Base-by-base conservation (phyloP, 768 basidiomycete species). In the Lepiota brunneoincarnata region DNA sequence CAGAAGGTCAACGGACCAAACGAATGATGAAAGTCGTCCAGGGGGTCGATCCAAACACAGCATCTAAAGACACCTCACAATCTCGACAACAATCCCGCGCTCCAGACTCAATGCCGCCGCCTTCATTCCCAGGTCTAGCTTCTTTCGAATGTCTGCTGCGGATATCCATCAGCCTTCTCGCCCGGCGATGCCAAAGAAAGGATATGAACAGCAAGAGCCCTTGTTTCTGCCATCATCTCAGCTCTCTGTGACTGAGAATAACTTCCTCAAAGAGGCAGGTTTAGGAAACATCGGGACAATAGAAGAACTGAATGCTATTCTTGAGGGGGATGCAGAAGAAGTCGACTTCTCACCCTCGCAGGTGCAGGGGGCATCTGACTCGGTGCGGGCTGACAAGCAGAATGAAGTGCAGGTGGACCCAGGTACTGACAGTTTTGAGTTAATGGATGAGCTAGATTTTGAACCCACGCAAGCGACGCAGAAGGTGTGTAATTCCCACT, bases 291-390 rank as follows among this genome's bases (percentile, higher is more conserved):
- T 91, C 26, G 45, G 87, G 72, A 75, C 54, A 74, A 7, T 67
- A 4, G 76, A 81, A 20, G 87, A 89, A 63, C 67, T 90, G 34
- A 75, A 71, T 18, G 81, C 77, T 21, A 75, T 87, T 72, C 66
- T 86, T 17, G 81, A 82, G 49, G 83, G 73, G 23, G 82, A 84
- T 2, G 83, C 77, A 10, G 80, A 81, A 56, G 84, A 86, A 60
- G 78, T 79, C 3, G 70, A 68, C 18, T 75, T 73, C 53, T 65
- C 66, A 34, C 58, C 66, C 18, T 70, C 70, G 1, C 71, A 73
- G 51, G 37, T 10, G n/a, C 52, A 40, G 6, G 56, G 51, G 28
- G 55, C 56, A 31, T 23, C 49, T 44, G 54, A 28, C 39, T 37
- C 38, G 24, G 24, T 51, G 49, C 56, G 56, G 41, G 49, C 23